phyloP scores from a whole-genome alignment of 345 rosid genomes.

The Litchi chinensis region DNA sequence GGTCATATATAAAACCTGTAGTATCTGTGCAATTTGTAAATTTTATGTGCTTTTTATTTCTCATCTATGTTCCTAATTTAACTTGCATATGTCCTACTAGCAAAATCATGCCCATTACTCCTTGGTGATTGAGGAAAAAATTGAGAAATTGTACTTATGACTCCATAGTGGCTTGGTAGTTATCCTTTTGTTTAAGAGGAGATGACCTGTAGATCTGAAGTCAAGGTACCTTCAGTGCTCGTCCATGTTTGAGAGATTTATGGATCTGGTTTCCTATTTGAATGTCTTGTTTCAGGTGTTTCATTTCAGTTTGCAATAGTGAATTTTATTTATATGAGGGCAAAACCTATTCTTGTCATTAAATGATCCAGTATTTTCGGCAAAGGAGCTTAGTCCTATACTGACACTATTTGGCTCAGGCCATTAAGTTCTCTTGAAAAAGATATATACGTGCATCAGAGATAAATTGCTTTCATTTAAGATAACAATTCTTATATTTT shows the following conservation, averaged over 20 bases:
- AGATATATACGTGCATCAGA: background rate
- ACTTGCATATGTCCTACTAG: background rate
- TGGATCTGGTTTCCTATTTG: background rate
- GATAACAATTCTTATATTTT: no score
- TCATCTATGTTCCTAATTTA: background rate
- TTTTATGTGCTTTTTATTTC: background rate
- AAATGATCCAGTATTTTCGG: background rate
- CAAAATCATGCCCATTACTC: background rate
- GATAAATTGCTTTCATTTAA: background rate
- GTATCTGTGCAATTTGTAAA: conserved; percentile 6
- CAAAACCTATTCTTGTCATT: background rate
- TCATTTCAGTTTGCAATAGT: background rate
- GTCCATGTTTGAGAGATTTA: background rate
- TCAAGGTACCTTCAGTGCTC: background rate
- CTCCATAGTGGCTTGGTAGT: background rate
- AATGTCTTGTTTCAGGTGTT: background rate
- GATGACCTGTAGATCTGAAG: background rate
- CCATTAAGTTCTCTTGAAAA: background rate
- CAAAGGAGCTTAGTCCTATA: background rate
- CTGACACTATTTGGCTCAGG: background rate
- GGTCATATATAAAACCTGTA: background rate
- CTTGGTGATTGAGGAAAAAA: background rate
- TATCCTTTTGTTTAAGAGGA: background rate
- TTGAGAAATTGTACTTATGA: background rate
- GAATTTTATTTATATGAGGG: background rate